phyloP scores from a whole-genome alignment of 805 yeast genomes.

The Lipomyces mesembrius region DNA sequence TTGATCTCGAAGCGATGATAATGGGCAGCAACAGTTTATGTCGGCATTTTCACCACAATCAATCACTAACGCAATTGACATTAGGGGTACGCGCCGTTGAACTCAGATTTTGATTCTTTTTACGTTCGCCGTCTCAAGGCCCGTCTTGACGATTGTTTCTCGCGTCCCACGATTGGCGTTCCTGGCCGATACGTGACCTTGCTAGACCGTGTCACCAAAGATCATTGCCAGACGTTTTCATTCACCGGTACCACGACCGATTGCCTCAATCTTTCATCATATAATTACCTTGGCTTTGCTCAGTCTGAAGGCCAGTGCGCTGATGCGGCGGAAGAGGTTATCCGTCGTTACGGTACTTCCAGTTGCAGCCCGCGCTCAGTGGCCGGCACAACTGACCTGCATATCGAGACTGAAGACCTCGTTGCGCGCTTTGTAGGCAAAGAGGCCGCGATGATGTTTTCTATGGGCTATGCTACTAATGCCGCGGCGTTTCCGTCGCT shows the following conservation, averaged over 20 bases:
- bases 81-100: conserved; percentile 91
- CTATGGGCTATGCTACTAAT: conserved; percentile 97
- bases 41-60: background rate
- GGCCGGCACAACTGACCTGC: conserved; percentile 79
- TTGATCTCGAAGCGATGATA: background rate
- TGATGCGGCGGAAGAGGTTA: conserved; percentile 65
- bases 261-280: conserved; percentile 84
- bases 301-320: conserved; percentile 93
- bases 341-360: conserved; percentile 74
- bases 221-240: conserved; percentile 65
- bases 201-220: conserved; percentile 73
- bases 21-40: too few species aligned
- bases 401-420: conserved; percentile 69
- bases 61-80: background rate
- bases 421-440: conserved; percentile 88
- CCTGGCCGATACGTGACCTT: conserved; percentile 91
- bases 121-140: conserved; percentile 89
- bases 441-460: conserved; percentile 81
- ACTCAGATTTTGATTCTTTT: conserved; percentile 89
- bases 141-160: conserved; percentile 92
- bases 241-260: conserved; percentile 77
- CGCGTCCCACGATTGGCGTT: conserved; percentile 95
- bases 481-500: conserved; percentile 83
- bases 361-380: conserved; percentile 76
- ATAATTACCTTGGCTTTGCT: conserved; percentile 95